Conservation (phyloP, 164 flowering plant species). For the Echeveria elegans region DNA sequence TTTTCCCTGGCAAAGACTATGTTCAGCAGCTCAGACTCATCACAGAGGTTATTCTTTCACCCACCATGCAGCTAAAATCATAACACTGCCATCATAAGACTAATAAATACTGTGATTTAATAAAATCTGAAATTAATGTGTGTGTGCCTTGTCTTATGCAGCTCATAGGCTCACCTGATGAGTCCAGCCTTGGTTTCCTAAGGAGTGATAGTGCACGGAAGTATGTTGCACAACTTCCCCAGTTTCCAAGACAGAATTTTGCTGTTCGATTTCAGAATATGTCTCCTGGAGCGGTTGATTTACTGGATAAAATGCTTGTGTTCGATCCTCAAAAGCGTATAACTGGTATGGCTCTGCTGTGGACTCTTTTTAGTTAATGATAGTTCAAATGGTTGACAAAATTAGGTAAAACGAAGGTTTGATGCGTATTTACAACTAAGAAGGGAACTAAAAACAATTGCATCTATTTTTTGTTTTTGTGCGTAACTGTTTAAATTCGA, state of each 20-base stretch:
- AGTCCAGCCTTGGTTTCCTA: conserved; percentile 40
- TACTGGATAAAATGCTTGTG: conserved; percentile 11
- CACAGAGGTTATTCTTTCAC: conserved; percentile 16
- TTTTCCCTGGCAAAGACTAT: conserved; percentile 23
- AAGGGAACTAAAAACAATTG: too few species aligned
- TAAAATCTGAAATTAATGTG: too few species aligned
- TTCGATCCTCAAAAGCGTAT: conserved; percentile 9
- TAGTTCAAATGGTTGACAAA: too few species aligned
- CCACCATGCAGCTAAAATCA: too few species aligned
- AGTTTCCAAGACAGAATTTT: conserved; percentile 17
- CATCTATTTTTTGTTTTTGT: too few species aligned
- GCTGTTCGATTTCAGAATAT: background rate
- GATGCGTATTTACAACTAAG: too few species aligned
- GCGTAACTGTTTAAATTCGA: too few species aligned
- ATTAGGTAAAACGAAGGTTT: too few species aligned
- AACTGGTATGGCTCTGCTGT: background rate
- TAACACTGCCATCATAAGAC: too few species aligned
- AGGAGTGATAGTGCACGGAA: conserved; percentile 42
- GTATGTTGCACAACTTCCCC: conserved; percentile 36
- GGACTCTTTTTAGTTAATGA: background rate
- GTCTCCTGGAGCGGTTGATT: conserved; percentile 10
- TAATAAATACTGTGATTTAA: too few species aligned
- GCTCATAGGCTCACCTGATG: conserved; percentile 51
- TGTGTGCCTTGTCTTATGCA: conserved; percentile 1
- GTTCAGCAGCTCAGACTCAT: conserved; percentile 23